phyloP scores from a whole-genome alignment of 2,329 filamentous ascomycete species.

The Aspergillus sojae region DNA sequence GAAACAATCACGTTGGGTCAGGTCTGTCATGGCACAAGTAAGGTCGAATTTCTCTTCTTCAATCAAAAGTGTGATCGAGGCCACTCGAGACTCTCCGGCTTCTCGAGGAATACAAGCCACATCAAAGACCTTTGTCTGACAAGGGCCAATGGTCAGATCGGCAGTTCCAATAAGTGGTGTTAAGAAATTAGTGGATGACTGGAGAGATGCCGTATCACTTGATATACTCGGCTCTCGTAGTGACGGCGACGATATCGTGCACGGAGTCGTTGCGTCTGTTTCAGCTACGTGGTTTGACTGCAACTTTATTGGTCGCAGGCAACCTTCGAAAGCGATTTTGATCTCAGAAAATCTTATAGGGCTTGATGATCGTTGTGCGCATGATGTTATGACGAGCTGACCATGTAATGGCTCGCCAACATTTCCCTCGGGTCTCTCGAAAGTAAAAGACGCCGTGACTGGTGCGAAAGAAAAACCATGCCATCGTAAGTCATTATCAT shows the following conservation, averaged over 20 bases:
- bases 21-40: conserved; percentile 61
- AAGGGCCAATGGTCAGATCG: conserved; percentile 68
- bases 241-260: conserved; percentile 35
- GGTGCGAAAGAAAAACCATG: conserved; percentile 21
- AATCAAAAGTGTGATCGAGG: conserved; percentile 65
- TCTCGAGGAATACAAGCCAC: conserved; percentile 76
- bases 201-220: conserved; percentile 30
- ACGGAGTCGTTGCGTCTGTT: conserved; percentile 24
- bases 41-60: conserved; percentile 68
- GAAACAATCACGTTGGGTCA: conserved; percentile 34
- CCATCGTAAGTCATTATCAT: conserved; percentile 2
- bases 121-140: conserved; percentile 70
- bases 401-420: conserved; percentile 61
- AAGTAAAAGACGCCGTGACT: conserved; percentile 57
- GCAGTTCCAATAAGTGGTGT: conserved; percentile 57
- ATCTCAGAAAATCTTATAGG: conserved; percentile 54
- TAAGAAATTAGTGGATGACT: conserved; percentile 38
- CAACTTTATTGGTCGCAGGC: conserved; percentile 47
- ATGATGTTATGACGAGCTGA: conserved; percentile 58
- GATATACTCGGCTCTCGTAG: conserved; percentile 37
- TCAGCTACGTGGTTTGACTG: conserved; percentile 34
- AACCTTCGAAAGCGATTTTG: conserved; percentile 57
- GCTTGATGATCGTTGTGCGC: conserved; percentile 46
- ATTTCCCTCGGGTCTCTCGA: conserved; percentile 57
- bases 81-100: conserved; percentile 72